A percentile compares a stretch with the other conserved stretches of the same genome.
Evolutionary conservation across 805 yeast genomes (phyloP).

Genomic region (Candida xiaguanensis): DNA sequence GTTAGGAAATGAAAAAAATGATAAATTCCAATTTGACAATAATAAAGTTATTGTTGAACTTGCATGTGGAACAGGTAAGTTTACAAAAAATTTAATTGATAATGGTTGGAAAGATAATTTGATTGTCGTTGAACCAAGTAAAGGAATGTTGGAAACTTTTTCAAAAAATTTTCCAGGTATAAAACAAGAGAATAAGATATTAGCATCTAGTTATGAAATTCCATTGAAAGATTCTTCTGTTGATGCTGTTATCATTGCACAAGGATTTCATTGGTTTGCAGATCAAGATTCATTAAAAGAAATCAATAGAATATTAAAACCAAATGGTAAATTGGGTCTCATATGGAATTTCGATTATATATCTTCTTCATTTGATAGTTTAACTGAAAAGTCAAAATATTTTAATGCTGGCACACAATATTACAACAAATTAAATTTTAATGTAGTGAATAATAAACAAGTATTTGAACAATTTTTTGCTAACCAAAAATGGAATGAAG

Average conservation of each 20-base stretch:
- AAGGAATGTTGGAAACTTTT: constrained; percentile 54
- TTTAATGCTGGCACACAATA: constrained; percentile 9
- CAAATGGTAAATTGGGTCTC: constrained; percentile 46
- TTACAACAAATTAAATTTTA: constrained; percentile 7
- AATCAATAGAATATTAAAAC: constrained; percentile 46
- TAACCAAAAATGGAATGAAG: constrained; percentile 34
- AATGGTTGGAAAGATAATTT: constrained; percentile 37
- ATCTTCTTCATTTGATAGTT: constrained; percentile 9
- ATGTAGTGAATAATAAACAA: constrained; percentile 7
- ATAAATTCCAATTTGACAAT: constrained; percentile 12
- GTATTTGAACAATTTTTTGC: constrained; percentile 13
- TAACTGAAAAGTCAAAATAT: constrained; percentile 3
- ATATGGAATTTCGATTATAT: constrained; percentile 56
- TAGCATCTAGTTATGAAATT: constrained; percentile 45
- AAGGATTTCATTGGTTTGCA: constrained; percentile 69
- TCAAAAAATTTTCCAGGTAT: constrained; percentile 43
- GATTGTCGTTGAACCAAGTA: constrained; percentile 51
- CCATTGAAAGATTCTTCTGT: constrained; percentile 42
- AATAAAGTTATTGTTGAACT: constrained; percentile 41
- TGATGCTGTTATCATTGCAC: constrained; percentile 54
- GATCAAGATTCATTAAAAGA: constrained; percentile 46
- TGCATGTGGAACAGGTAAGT: constrained; percentile 66
- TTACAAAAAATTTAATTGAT: constrained; percentile 43
- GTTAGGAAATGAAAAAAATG: constrained; percentile 16
- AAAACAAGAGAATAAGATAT: constrained; percentile 15